phyloP scores from a whole-genome alignment of 345 rosid species.

The Eucalyptus lansdowneana region DNA sequence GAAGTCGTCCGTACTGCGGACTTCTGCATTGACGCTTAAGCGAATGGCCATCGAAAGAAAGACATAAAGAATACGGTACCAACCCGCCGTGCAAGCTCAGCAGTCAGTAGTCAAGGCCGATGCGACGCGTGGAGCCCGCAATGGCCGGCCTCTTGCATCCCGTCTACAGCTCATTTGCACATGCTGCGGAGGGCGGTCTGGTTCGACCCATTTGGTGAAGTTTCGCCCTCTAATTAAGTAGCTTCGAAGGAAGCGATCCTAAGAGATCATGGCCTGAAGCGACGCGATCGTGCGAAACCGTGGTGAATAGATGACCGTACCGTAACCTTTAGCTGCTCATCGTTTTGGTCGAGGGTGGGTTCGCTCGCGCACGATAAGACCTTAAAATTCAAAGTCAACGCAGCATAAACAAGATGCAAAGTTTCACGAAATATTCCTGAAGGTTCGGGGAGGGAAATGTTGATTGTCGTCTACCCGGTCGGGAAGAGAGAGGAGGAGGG shows the following conservation, averaged over 20 bases:
- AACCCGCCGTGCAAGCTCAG: no score
- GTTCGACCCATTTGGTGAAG: neutral
- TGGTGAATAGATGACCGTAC: no score
- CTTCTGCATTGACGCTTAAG: neutral
- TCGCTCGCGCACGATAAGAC: neutral
- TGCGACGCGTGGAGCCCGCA: neutral
- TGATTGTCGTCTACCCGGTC: neutral
- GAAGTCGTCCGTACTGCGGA: neutral
- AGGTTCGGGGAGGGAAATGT: neutral
- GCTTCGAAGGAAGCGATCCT: neutral
- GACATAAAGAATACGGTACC: neutral
- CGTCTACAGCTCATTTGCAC: neutral
- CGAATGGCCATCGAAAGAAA: neutral
- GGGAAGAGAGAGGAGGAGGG: neutral
- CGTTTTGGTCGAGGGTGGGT: neutral
- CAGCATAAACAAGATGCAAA: neutral
- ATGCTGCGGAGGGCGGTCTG: neutral
- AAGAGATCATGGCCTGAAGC: neutral
- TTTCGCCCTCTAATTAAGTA: neutral
- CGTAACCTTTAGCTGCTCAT: neutral
- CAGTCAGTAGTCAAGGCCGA: neutral
- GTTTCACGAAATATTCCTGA: neutral
- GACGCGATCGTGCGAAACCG: neutral
- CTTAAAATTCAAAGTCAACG: neutral
- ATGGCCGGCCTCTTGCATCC: neutral